Percentiles rank a stretch among this genome's conserved stretches.
phyloP scores from a whole-genome alignment of 2,329 filamentous ascomycete species.

The Didymosphaeria variabile region DNA sequence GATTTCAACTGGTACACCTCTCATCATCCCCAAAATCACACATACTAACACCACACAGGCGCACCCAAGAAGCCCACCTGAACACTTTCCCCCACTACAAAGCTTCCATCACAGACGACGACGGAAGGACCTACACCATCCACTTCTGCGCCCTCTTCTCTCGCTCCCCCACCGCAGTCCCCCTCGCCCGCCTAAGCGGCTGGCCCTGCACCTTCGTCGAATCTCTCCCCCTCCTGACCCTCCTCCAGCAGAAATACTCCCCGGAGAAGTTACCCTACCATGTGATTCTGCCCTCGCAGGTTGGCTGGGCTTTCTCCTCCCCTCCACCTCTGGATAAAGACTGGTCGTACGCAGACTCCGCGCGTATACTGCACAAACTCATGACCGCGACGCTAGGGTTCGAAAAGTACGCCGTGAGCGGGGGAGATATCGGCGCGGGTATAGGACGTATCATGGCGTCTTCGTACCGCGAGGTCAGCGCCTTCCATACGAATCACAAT shows the following conservation, averaged over 20 bases:
- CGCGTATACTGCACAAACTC: slow-evolving; percentile 59
- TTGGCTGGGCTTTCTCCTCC: slow-evolving; percentile 63
- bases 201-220: slow-evolving; percentile 65
- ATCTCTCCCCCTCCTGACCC: slow-evolving; percentile 61
- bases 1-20: slow-evolving; percentile 46
- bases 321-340: slow-evolving; percentile 58
- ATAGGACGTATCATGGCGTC: slow-evolving; percentile 56
- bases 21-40: background rate
- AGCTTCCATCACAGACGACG: slow-evolving; percentile 52
- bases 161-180: slow-evolving; percentile 58
- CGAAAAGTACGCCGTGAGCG: slow-evolving; percentile 63
- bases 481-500: slow-evolving; percentile 45
- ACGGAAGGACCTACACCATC: slow-evolving; percentile 51
- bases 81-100: slow-evolving; percentile 63
- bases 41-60: slow-evolving; percentile 33
- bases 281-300: slow-evolving; percentile 64
- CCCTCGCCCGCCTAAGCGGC: slow-evolving; percentile 63
- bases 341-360: slow-evolving; percentile 52
- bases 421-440: slow-evolving; percentile 64
- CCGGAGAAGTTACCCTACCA: slow-evolving; percentile 64
- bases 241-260: slow-evolving; percentile 59
- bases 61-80: slow-evolving; percentile 52
- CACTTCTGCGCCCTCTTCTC: slow-evolving; percentile 67
- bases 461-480: slow-evolving; percentile 59
- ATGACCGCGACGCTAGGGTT: slow-evolving; percentile 63